Base-by-base conservation (phyloP, 108 stramenopile genomes). In the Hondaea fermentalgiana region DNA sequence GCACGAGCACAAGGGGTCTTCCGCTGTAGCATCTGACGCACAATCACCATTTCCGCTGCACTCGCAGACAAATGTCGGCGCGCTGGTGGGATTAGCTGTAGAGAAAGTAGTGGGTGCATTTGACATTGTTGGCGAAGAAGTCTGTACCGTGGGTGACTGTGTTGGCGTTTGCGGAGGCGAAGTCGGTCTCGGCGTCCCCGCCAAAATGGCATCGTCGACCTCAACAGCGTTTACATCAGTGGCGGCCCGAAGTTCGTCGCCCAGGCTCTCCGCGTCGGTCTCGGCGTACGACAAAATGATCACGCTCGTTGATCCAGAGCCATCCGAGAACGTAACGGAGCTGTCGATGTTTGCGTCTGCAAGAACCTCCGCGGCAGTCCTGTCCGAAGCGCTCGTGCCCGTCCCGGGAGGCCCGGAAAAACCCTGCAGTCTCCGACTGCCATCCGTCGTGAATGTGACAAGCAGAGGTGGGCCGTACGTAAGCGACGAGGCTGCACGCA, bases 31-130 rank as follows among this genome's bases (percentile, higher is more conserved):
- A 17, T 47, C 12, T 6, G 49, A 53, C 17, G 76, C 76, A 35
- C 76, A 83, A 83, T 55, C 76, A 6, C 76, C 76, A 23, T 83
- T 47, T 21, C 76, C 76, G 76, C 76, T 83, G 4, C 76, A 83
- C 28, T 83, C 23, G 76, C 76, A 83, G 1, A 16, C 51, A 43
- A 83, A 16, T 2, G 76, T 83, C 51, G 76, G 76, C 51, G 76
- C 12, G 45, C 51, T 21, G 23, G 28, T 29, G 17, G 72, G 72
- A n/a, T 23, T 17, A 23, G 29, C 28, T 25, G 76, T 83, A 53
- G 76, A 3, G 49, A 28, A 42, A 10, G 14, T 8, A 6, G 64
- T 69, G 14, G 64, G 64, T 69, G 64, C 64, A 69, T 23, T 69
- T 69, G 55, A 19, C 23, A 45, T 83, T 12, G 76, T 43, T 23